Evolutionary conservation across 441 rosid species (phyloP), one percentile per base, ranked within the genome.

Genomic region (Pelargonium cotyledonis): DNA sequence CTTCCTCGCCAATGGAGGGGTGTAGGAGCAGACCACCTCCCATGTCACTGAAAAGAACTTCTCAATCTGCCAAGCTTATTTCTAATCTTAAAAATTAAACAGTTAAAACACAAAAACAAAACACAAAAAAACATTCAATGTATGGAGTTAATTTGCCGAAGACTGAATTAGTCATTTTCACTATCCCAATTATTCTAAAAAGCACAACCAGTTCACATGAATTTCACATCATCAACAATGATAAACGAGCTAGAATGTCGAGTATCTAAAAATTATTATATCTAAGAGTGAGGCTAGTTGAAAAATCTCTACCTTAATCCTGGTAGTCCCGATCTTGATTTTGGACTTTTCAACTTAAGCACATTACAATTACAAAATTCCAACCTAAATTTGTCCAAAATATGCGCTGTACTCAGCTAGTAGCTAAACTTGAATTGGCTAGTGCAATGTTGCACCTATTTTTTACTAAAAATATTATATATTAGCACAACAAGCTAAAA

Each of bases 381-480:
- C 65, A 61, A 61, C 14, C 7, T 40, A 61, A 61, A 26, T 12
- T 61, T 26, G 65, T 61, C 65, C 41, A 61, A 61, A 61, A 11
- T 29, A 12, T 60, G 64, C 1, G 16, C 7, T 14, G 40, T 61
- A 14, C 40, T 26, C 18, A 61, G 41, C 16, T 61, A 61, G 26
- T 26, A 61, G 38, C 15, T 23, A 35, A 61, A 61, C 65, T 61
- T 29, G 23, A 21, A 14, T 49, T 49, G 18, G 57, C 18, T 10
- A 57, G 29, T 61, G 65, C 65, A 61, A 18, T 57, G 9, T 19
- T 23, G 63, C 2, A 19, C 35, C 8, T 61, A 16, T 61, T 61
- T 29, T 18, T 57, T 11, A 44, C 49, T 44, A 44, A 44, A 29
- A 29, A 29, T 4, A 38, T 3, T 44, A 44, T 44, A 8, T 44